Evolutionary conservation across 2,329 filamentous ascomycete genomes (phyloP).

Genomic region (Cytospora piceae): DNA sequence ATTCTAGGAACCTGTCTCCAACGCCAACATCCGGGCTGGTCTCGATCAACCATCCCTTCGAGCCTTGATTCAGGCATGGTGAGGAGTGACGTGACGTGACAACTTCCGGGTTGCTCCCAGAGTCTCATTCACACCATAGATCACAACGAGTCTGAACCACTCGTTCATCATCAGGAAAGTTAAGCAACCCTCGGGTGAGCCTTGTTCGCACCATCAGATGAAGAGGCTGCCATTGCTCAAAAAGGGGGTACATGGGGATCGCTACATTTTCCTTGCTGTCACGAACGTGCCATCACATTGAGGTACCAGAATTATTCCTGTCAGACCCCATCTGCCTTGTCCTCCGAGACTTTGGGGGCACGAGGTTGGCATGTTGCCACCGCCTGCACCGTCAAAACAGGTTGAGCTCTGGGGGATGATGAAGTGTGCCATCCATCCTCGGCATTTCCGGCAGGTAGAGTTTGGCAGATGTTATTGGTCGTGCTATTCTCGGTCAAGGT

Average conservation of each 20-base stretch:
- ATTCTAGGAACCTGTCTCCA: no score
- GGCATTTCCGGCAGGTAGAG: background rate
- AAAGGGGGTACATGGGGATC: no score
- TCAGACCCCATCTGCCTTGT: no score
- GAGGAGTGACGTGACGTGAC: background rate
- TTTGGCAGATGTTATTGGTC: background rate
- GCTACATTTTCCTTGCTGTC: no score
- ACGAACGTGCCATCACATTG: no score
- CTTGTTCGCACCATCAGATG: no score
- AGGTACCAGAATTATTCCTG: no score
- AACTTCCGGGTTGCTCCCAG: background rate
- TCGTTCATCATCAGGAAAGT: no score
- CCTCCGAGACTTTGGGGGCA: background rate
- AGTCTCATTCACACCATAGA: background rate
- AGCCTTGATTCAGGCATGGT: background rate
- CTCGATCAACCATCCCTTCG: background rate
- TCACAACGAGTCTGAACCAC: no score
- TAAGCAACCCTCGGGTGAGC: no score
- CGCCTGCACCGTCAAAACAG: background rate
- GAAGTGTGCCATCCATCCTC: background rate
- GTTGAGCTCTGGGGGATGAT: background rate
- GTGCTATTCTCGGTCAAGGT: background rate
- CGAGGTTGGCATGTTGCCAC: background rate
- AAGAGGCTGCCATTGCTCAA: no score
- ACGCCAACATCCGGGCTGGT: no score